A percentile compares a stretch with the other conserved stretches of the same genome.
Evolutionary conservation across 352 stramenopile genomes (phyloP).

Genomic region (Phytophthora pisi): DNA sequence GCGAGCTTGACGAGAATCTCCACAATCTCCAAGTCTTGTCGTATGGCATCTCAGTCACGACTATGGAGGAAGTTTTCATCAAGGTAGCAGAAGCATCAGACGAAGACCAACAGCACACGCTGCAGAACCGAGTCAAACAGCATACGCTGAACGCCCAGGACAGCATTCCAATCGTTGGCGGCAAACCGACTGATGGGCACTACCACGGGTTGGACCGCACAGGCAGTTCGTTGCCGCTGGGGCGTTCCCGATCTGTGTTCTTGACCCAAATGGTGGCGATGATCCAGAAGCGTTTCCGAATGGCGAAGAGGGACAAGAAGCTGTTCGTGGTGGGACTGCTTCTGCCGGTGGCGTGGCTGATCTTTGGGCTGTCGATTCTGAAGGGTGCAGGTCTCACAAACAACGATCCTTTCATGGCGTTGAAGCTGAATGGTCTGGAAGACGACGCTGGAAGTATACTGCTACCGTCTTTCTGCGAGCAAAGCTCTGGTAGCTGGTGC

Average conservation of each 20-base stretch:
- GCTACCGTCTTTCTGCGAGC: constrained; percentile 22
- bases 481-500: constrained; percentile 31
- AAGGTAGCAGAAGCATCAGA: constrained; percentile 61
- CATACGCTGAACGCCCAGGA: constrained; percentile 18
- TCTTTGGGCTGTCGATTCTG: constrained; percentile 35
- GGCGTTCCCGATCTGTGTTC: constrained; percentile 25
- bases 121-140: constrained; percentile 43
- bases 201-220: constrained; percentile 21
- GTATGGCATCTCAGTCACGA: constrained; percentile 83
- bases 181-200: constrained; percentile 24
- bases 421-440: constrained; percentile 24
- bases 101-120: constrained; percentile 56
- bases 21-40: constrained; percentile 41
- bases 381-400: constrained; percentile 29
- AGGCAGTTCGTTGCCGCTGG: constrained; percentile 23
- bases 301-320: constrained; percentile 30
- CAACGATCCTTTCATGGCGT: constrained; percentile 32
- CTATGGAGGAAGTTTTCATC: constrained; percentile 82
- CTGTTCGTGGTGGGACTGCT: constrained; percentile 28
- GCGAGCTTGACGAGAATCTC: constrained; percentile 48
- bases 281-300: constrained; percentile 30
- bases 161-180: constrained; percentile 28
- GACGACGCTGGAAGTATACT: constrained; percentile 22
- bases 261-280: constrained; percentile 28
- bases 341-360: constrained; percentile 27